phyloP scores from a whole-genome alignment of 2,329 filamentous ascomycete species.

The Pleoardoris graminearum region DNA sequence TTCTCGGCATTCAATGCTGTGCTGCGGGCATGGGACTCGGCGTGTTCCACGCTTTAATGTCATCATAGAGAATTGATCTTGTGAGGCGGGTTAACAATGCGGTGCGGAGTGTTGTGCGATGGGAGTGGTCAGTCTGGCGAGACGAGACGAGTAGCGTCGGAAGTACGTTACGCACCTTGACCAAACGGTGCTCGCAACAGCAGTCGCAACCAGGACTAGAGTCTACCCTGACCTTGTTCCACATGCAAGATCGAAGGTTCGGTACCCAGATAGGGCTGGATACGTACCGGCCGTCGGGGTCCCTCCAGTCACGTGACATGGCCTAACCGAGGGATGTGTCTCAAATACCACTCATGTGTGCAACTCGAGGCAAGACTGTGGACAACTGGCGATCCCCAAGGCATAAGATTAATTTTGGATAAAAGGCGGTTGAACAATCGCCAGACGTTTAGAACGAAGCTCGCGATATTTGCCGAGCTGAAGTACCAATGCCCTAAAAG shows the following conservation, averaged over 20 bases:
- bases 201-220: slow-evolving; percentile 18
- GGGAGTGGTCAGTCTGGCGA: slow-evolving; percentile 20
- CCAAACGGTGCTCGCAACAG: slow-evolving; percentile 25
- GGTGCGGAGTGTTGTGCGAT: slow-evolving; percentile 19
- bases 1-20: slow-evolving; percentile 38
- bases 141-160: slow-evolving; percentile 34
- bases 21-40: slow-evolving; percentile 27
- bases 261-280: background rate
- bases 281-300: background rate
- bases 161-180: slow-evolving; percentile 39
- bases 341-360: background rate
- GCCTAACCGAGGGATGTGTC: background rate
- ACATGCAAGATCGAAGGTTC: background rate
- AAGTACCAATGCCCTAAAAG: slow-evolving; percentile 6
- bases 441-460: slow-evolving; percentile 3
- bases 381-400: background rate
- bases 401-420: background rate
- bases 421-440: slow-evolving; percentile 3
- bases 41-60: slow-evolving; percentile 26
- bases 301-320: slow-evolving; percentile 12
- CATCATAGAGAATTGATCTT: slow-evolving; percentile 18
- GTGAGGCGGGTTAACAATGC: slow-evolving; percentile 25
- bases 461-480: background rate
- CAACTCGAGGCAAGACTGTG: background rate
- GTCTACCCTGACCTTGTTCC: slow-evolving; percentile 9